Base-by-base conservation (phyloP, 1,284 basidiomycete species). In the Papiliotrema fonsecae region DNA sequence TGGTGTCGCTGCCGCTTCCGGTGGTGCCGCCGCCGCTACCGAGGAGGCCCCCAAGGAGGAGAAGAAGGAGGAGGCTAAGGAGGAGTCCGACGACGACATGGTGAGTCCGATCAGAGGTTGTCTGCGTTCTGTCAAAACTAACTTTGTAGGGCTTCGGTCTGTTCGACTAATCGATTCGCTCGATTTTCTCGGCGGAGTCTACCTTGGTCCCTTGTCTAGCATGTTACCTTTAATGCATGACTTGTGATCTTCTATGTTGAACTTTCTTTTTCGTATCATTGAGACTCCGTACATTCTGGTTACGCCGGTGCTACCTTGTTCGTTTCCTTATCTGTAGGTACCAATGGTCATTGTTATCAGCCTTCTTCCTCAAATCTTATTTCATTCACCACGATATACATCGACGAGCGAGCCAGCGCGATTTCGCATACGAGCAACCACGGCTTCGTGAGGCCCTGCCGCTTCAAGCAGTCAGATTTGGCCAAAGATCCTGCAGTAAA, bases 21-120 rank as follows among this genome's bases (percentile, higher is more conserved):
- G 76, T 50, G 85, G 76, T 60, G 84, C 76, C 42, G 82, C 78
- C 45, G 82, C 78, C 36, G 81, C 79, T 50, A 81, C 80, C 50
- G 81, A 78, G 25, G 83, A 78, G 56, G 81, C 81, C 60, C 79
- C 77, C 56, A 82, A 81, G 74, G 82, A 84, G 75, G 82, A 87
- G 78, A 84, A 85, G 77, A 83, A 89, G 75, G 83, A 90, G 79
- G 85, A 92, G 78, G 88, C 89, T 79, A 85, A 91, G 78, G 88
- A 90, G 73, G 74, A 77, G 75, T 87, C 85, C 56, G 90, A 93
- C 77, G 86, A 88, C 47, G 89, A 92, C 77, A 92, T 92, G 89
- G 88, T 89, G 61, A 56, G 86, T 78, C 32, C 18, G 11, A 26
- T 37, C 14, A 22, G 18, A 13, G 18, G 10, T 21, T 11, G 14